A percentile compares a stretch with the other conserved stretches of the same genome.
These are phyloP conservation scores for Penicillium sp. DNA, from an alignment of 2,329 filamentous ascomycete species.

Conservation along the genomic window DNA sequence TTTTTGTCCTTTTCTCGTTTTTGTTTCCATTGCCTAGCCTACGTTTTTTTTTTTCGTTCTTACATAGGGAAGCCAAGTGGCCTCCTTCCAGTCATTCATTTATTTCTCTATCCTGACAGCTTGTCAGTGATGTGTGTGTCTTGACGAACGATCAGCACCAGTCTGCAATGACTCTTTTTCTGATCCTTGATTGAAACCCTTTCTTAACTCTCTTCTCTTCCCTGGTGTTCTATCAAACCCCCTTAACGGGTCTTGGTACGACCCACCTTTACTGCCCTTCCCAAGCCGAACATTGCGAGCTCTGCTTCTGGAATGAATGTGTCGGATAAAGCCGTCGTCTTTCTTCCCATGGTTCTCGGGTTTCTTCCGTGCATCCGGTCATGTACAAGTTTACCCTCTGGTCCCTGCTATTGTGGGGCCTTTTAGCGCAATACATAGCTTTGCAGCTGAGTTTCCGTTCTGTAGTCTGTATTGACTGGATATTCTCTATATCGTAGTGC, in stretches of 20 bases:
- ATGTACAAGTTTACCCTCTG: constrained; percentile 18
- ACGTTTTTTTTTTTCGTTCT: constrained; percentile 3
- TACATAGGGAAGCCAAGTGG: background rate
- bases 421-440: constrained; percentile 18
- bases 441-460: constrained; percentile 1
- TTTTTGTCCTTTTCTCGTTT: constrained; percentile 7
- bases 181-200: constrained; percentile 3
- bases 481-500: background rate
- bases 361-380: constrained; percentile 23
- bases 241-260: constrained; percentile 1
- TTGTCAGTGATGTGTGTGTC: constrained; percentile 5
- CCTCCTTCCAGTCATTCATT: constrained; percentile 11
- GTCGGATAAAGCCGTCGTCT: constrained; percentile 1
- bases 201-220: constrained; percentile 2
- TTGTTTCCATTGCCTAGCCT: constrained; percentile 8
- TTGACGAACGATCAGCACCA: constrained; percentile 22
- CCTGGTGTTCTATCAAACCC: background rate
- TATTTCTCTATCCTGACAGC: constrained; percentile 8
- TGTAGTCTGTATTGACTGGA: background rate
- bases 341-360: constrained; percentile 9
- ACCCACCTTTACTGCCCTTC: background rate
- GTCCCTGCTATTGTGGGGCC: constrained; percentile 3
- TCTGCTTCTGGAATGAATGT: constrained; percentile 5
- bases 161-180: constrained; percentile 22
- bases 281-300: constrained; percentile 2